These are phyloP conservation scores for Phyllosticta citrichinensis DNA, from an alignment of 2,329 filamentous ascomycete genomes.

Conservation along the genomic window DNA sequence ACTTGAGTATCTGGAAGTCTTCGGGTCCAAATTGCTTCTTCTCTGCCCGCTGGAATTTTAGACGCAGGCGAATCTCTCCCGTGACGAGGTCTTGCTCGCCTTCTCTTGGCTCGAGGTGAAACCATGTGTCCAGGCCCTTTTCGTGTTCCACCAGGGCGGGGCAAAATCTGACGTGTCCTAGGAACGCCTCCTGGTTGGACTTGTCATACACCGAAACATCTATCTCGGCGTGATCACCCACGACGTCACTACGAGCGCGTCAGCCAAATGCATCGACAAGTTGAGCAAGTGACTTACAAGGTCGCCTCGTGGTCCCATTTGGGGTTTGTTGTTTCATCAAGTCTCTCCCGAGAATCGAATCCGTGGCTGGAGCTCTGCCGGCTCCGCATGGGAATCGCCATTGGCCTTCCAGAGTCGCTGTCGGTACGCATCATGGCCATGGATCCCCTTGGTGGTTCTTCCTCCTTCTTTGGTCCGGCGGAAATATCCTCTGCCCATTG, in stretches of 20 bases:
- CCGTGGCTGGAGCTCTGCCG: conserved; percentile 95
- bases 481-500: conserved; percentile 96
- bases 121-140: conserved; percentile 74
- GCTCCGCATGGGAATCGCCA: conserved; percentile 95
- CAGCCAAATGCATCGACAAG: conserved; percentile 13
- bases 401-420: conserved; percentile 72
- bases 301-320: conserved; percentile 93
- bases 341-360: conserved; percentile 44
- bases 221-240: conserved; percentile 80
- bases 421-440: conserved; percentile 54
- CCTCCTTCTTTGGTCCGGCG: conserved; percentile 60
- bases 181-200: conserved; percentile 73
- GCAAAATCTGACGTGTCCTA: conserved; percentile 80
- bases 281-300: conserved; percentile 58
- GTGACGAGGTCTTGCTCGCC: conserved; percentile 66
- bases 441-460: conserved; percentile 33
- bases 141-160: conserved; percentile 60
- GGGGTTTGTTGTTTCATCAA: conserved; percentile 66
- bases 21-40: conserved; percentile 89
- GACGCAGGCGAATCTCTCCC: conserved; percentile 81
- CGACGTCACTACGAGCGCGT: conserved; percentile 61
- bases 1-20: conserved; percentile 89
- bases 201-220: conserved; percentile 92
- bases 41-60: conserved; percentile 75
- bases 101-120: conserved; percentile 66